Base-by-base conservation (phyloP, 345 rosid genomes). In the Euphorbia peplus region DNA sequence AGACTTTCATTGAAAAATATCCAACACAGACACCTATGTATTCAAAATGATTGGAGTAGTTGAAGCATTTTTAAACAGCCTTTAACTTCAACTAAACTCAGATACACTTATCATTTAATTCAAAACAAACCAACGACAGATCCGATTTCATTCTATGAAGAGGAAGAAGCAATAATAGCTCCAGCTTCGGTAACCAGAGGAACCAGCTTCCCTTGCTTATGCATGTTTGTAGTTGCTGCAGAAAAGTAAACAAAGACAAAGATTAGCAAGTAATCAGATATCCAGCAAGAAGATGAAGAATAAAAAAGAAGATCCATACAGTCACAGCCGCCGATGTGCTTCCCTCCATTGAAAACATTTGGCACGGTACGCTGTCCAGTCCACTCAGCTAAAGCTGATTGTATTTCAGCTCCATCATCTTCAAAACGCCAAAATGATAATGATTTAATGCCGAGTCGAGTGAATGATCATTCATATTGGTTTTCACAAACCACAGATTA, bases 301-400 rank as follows among this genome's bases (percentile, higher is more conserved):
- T 80, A 14, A n/a, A n/a, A n/a, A 32, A 39, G 18, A 26, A 58
- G 32, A 58, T 69, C 14, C 79, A 21, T 82, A 92, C 98, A 0
- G 70, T 88, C 91, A 28, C 92, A 92, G 76, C 96, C 96, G 46
- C 98, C 96, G 2, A 92, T 85, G 82, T 90, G 95, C 11, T 87
- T 82, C 54, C 95, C 92, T 3, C 92, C 89, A 0, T 88, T 83
- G 75, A 88, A 91, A 29, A 88, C 92, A 76, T 80, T 83, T 2
- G 93, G 93, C 80, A 90, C 96, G 0, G 93, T 87, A 41, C 68
- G 75, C 65, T 84, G 96, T 57, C 91, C 88, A 0, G 90, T 87
- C 95, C 82, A 85, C 78, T 86, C 83, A 0, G 57, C 83, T 70
- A 92, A 75, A 47, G 92, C 95, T 59, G 83, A 63, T 65, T 84